Percentiles rank a stretch among this genome's conserved stretches.
These are phyloP conservation scores for Kwoniella dendrophila DNA, from an alignment of 768 basidiomycete species.

Conservation along the genomic window DNA sequence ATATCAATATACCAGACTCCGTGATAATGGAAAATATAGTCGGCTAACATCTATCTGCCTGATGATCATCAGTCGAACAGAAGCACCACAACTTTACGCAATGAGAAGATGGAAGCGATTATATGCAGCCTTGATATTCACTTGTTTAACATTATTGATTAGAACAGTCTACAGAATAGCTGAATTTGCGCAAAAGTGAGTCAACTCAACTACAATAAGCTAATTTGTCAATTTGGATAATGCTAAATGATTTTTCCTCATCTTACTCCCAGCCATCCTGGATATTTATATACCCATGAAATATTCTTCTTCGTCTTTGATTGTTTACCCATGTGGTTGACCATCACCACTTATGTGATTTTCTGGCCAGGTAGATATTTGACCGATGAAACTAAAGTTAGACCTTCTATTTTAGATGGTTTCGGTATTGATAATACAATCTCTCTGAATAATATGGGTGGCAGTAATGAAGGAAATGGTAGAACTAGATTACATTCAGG, in stretches of 20 bases:
- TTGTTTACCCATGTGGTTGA: constrained; percentile 51
- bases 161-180: constrained; percentile 50
- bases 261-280: constrained; percentile 34
- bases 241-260: background rate
- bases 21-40: background rate
- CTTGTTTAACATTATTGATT: constrained; percentile 51
- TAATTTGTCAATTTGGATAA: background rate
- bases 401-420: background rate
- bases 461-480: no score
- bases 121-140: constrained; percentile 49
- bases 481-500: background rate
- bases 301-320: constrained; percentile 50
- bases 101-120: constrained; percentile 49
- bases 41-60: background rate
- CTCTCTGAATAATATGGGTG: background rate
- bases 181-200: constrained; percentile 49
- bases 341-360: constrained; percentile 42
- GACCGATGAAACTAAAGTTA: constrained; percentile 8
- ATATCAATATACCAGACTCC: background rate
- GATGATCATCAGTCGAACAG: constrained; percentile 21
- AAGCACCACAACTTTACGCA: constrained; percentile 40
- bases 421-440: background rate
- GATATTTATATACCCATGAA: constrained; percentile 52
- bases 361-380: constrained; percentile 54
- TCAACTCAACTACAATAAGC: constrained; percentile 1